Base-by-base conservation (phyloP, 371 early-diverging fungal genomes). In the Parasitella parasitica region DNA sequence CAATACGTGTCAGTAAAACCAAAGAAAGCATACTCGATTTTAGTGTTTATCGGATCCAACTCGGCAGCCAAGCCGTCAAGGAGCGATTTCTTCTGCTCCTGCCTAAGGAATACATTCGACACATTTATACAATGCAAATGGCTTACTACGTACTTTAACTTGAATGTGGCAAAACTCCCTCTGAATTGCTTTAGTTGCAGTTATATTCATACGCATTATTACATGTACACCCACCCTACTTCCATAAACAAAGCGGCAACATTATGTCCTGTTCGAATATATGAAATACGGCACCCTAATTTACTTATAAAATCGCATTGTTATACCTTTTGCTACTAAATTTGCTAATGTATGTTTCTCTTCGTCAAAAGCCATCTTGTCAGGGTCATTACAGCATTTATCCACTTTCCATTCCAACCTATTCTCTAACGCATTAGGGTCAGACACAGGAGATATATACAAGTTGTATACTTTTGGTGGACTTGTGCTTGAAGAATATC, bases 1-100 rank as follows among this genome's bases (percentile, higher is more conserved):
- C 51, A 46, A 18, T 59, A 59, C 4, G 24, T 46, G n/a, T 59
- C 59, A 16, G 59, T 59, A 38, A 59, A 51, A 1, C 59, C 59
- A 59, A 59, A 51, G 18, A 51, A 51, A 18, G 27, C 24, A n/a
- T 28, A 59, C n/a, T 59, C 32, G 30, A 59, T 46, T 20, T 27
- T 20, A 12, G 30, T 22, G 1, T 30, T 16, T n/a, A 13, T n/a
- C 22, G 30, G 6, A 18, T 43, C 32, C 32, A 57, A 46, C 12
- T 13, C 46, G 13, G 20, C 24, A 11, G 46, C 22, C 22, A 46
- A 4, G 12, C 9, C 13, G 13, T 46, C 46, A 9, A 46, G 18
- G 13, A 46, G 20, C 1, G 4, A 5, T 12, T 46, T 46, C 24
- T 46, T 46, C 24, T 46, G 46, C 13, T 22, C 24, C 22, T 24